Evolutionary conservation across 441 rosid species (phyloP).

Genomic region (Croton setiger): DNA sequence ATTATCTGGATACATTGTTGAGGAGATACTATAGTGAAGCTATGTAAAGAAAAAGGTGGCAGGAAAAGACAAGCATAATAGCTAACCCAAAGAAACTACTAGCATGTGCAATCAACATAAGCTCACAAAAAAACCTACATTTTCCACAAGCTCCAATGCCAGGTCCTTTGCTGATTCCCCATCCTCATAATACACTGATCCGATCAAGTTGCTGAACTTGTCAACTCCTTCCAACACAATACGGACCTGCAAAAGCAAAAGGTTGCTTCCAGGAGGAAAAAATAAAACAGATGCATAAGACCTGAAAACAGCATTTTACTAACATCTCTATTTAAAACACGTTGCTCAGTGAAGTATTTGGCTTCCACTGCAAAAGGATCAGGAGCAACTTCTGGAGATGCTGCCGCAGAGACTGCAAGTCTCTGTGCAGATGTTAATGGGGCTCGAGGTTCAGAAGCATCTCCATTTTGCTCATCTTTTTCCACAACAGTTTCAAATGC

Average conservation of each 20-base stretch:
- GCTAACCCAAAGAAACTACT: background rate
- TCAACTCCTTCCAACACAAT: slow-evolving; percentile 97
- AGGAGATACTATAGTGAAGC: background rate
- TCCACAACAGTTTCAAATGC: slow-evolving; percentile 49
- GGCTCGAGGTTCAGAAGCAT: slow-evolving; percentile 53
- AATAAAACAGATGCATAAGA: slow-evolving; percentile 8
- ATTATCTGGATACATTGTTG: background rate
- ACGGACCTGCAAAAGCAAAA: slow-evolving; percentile 65
- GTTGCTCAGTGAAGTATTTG: slow-evolving; percentile 84
- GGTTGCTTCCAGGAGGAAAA: slow-evolving; percentile 22
- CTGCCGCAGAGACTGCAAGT: slow-evolving; percentile 71
- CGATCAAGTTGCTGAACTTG: slow-evolving; percentile 88
- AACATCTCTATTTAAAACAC: slow-evolving; percentile 84
- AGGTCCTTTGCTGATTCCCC: slow-evolving; percentile 84
- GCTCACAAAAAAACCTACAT: slow-evolving; percentile 44
- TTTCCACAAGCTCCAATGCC: slow-evolving; percentile 89
- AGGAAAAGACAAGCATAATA: background rate
- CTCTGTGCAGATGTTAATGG: slow-evolving; percentile 92
- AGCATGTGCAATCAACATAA: background rate
- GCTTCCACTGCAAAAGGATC: slow-evolving; percentile 88
- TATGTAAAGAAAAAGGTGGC: background rate
- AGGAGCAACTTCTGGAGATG: slow-evolving; percentile 55
- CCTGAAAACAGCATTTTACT: slow-evolving; percentile 25
- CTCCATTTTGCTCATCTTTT: slow-evolving; percentile 61
- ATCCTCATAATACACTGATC: slow-evolving; percentile 85